Evolutionary conservation across 192 early-diverging fungal genomes (phyloP).

Genomic region (Coemansia aciculifera): DNA sequence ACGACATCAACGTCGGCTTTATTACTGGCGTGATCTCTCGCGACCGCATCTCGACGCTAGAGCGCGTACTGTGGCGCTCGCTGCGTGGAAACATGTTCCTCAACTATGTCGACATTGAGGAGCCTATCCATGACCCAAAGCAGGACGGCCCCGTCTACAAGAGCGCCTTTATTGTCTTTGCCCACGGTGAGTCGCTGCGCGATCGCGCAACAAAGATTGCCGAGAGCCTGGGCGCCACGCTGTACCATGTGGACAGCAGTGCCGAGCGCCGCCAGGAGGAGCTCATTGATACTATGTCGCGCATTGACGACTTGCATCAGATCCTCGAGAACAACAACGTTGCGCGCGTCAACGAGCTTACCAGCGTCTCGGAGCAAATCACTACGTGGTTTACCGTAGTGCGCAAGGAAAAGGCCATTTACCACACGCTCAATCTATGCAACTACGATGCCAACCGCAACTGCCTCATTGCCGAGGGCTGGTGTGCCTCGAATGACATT

Average conservation of each 20-base stretch:
- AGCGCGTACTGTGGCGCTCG: slow-evolving; percentile 95
- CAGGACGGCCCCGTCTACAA: slow-evolving; percentile 89
- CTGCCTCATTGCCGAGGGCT: slow-evolving; percentile 96
- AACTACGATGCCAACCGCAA: slow-evolving; percentile 92
- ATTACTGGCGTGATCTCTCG: slow-evolving; percentile 95
- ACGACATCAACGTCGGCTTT: slow-evolving; percentile 70
- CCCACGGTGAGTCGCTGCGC: slow-evolving; percentile 89
- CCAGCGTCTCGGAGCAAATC: slow-evolving; percentile 82
- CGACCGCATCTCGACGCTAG: slow-evolving; percentile 80
- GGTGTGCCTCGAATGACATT: slow-evolving; percentile 91
- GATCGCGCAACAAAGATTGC: slow-evolving; percentile 91
- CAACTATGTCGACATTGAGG: slow-evolving; percentile 95
- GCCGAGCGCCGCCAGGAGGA: slow-evolving; percentile 84
- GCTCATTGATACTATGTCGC: slow-evolving; percentile 73
- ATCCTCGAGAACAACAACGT: slow-evolving; percentile 86
- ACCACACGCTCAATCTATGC: slow-evolving; percentile 95
- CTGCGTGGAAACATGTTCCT: slow-evolving; percentile 97
- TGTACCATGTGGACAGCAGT: slow-evolving; percentile 85
- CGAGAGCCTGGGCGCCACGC: slow-evolving; percentile 91
- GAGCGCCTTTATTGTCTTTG: slow-evolving; percentile 98
- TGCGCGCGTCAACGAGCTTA: slow-evolving; percentile 80
- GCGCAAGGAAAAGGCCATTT: slow-evolving; percentile 97
- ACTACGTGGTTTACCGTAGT: slow-evolving; percentile 87
- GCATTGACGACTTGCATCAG: slow-evolving; percentile 83
- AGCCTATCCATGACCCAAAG: slow-evolving; percentile 87